Percentiles rank a stretch among this genome's conserved stretches.
Conservation (phyloP, 1,284 basidiomycete genomes). For the Cryptococcus floricola region DNA sequence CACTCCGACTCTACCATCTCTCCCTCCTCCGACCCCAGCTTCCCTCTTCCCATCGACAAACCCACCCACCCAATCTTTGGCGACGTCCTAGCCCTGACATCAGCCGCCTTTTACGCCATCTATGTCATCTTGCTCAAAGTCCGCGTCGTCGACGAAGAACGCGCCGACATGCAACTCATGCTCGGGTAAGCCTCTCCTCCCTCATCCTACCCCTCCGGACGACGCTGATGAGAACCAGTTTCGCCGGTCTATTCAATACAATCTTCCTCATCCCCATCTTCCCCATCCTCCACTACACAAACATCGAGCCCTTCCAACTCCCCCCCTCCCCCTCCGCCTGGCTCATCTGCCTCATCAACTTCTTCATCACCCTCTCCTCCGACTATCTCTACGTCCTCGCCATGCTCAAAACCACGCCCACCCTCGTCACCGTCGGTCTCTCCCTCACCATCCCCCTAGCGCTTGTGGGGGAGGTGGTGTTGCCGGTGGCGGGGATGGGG, state of each 20-base stretch:
- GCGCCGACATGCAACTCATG: slow-evolving; percentile 88
- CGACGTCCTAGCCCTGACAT: slow-evolving; percentile 73
- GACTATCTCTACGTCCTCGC: slow-evolving; percentile 83
- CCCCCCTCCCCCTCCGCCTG: slow-evolving; percentile 63
- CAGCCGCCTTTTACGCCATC: slow-evolving; percentile 80
- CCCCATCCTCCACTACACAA: slow-evolving; percentile 70
- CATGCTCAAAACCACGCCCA: slow-evolving; percentile 94
- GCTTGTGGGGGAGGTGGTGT: slow-evolving; percentile 41
- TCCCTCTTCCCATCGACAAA: slow-evolving; percentile 6
- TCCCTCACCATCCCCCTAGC: slow-evolving; percentile 51
- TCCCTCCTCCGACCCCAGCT: slow-evolving; percentile 12
- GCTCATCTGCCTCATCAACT: slow-evolving; percentile 71
- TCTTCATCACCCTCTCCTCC: slow-evolving; percentile 76
- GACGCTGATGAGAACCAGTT: slow-evolving; percentile 42
- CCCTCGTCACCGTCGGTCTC: slow-evolving; percentile 37
- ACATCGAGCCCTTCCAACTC: slow-evolving; percentile 70
- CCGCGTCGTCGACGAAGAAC: slow-evolving; percentile 72
- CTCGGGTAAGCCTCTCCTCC: slow-evolving; percentile 58
- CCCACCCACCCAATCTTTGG: slow-evolving; percentile 57
- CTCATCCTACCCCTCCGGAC: not conserved
- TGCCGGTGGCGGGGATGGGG: slow-evolving; percentile 15
- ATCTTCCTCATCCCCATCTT: slow-evolving; percentile 76
- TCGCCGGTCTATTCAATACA: slow-evolving; percentile 88
- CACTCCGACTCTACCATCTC: slow-evolving; percentile 62
- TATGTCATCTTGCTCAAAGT: slow-evolving; percentile 93